Conservation (phyloP, 2,329 filamentous ascomycete species). For the Amesomyces nigricolor region DNA sequence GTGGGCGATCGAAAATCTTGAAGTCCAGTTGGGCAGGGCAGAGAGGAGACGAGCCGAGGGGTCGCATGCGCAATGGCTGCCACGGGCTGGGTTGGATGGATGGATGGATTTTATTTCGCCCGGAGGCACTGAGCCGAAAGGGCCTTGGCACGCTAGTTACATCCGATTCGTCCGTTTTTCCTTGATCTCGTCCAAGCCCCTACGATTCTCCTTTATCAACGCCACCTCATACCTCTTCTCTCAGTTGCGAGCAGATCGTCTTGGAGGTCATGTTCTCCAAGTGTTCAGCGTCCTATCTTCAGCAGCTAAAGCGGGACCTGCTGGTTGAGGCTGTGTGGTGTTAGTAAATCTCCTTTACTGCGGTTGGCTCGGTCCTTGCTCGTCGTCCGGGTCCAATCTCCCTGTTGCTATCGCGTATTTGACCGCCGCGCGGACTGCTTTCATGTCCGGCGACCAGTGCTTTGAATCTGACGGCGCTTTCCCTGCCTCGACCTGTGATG, state of each 20-base stretch:
- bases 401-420: too few relatives aligned
- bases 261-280: conserved; percentile 16
- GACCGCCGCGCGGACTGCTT: too few relatives aligned
- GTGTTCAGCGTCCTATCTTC: conserved; percentile 16
- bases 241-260: conserved; percentile 6
- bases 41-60: too few relatives aligned
- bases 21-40: too few relatives aligned
- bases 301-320: conserved; percentile 15
- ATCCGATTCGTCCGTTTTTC: not conserved
- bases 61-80: too few relatives aligned
- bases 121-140: too few relatives aligned
- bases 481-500: too few relatives aligned
- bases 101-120: too few relatives aligned
- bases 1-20: too few relatives aligned
- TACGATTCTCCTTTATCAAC: not conserved
- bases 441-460: not conserved
- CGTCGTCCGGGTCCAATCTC: not conserved
- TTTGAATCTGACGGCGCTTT: conserved; percentile 8
- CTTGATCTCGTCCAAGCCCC: not conserved
- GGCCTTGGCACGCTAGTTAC: not conserved
- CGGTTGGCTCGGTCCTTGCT: conserved; percentile 2
- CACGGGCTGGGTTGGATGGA: too few relatives aligned
- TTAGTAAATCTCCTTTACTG: conserved; percentile 7
- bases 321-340: conserved; percentile 11
- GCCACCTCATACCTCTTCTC: conserved; percentile 3